Evolutionary conservation across 305 asterid genomes (phyloP).

Genomic region (Fraxinus sp.): DNA sequence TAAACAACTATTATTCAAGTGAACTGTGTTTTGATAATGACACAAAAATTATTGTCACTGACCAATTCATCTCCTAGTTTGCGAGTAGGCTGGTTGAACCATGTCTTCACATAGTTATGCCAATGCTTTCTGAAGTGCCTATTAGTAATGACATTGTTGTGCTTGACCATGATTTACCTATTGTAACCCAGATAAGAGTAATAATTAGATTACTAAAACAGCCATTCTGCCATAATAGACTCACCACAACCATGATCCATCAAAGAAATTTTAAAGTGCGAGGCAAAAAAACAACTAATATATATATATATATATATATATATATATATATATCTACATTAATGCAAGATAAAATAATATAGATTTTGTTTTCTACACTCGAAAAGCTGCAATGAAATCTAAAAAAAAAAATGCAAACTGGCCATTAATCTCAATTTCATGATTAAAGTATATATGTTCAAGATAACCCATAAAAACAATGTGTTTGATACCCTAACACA

Average conservation of each 20-base stretch:
- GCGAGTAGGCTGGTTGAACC: constrained; percentile 71
- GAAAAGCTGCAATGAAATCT: background rate
- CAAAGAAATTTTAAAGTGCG: background rate
- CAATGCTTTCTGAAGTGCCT: constrained; percentile 72
- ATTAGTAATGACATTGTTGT: constrained; percentile 62
- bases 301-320: too few relatives aligned
- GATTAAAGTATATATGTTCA: background rate
- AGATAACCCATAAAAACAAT: background rate
- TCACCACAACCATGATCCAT: background rate
- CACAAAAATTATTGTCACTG: constrained; percentile 4
- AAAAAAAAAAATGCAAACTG: background rate
- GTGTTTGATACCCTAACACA: background rate
- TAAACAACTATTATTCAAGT: background rate
- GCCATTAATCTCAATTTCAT: too few relatives aligned
- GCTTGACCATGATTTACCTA: constrained; percentile 49
- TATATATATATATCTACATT: background rate
- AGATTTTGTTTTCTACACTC: background rate
- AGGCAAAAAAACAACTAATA: background rate
- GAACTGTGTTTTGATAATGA: background rate
- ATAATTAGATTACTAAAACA: background rate
- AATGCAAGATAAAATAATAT: background rate
- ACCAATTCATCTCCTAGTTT: constrained; percentile 60
- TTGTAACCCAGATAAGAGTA: background rate
- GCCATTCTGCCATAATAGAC: background rate
- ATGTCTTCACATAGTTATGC: constrained; percentile 65